phyloP scores from a whole-genome alignment of 2,329 filamentous ascomycete genomes.

The Uncinocarpus reesii region DNA sequence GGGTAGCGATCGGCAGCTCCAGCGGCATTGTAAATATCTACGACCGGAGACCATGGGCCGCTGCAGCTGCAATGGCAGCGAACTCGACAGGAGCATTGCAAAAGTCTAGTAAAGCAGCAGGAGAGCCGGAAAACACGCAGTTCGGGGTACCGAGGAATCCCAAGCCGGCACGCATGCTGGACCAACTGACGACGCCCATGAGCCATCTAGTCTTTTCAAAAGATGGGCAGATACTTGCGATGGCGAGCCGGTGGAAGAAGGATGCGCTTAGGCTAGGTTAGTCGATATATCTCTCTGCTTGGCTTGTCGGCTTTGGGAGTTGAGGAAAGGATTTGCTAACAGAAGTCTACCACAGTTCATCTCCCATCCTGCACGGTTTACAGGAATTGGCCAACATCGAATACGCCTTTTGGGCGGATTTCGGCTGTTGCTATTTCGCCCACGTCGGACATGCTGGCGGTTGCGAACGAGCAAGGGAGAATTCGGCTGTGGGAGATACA shows the following conservation, averaged over 20 bases:
- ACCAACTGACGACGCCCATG: slow-evolving; percentile 79
- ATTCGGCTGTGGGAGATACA: slow-evolving; percentile 85
- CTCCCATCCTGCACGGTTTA: slow-evolving; percentile 88
- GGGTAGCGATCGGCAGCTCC: slow-evolving; percentile 77
- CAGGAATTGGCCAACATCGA: slow-evolving; percentile 89
- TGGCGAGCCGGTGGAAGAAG: slow-evolving; percentile 77
- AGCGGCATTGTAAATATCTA: slow-evolving; percentile 91
- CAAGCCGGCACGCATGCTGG: slow-evolving; percentile 61
- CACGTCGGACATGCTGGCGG: slow-evolving; percentile 60
- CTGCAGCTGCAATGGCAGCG: slow-evolving; percentile 29
- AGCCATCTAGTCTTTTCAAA: slow-evolving; percentile 71
- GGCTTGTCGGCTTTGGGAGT: neutral
- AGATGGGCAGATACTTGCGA: slow-evolving; percentile 79
- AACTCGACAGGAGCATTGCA: slow-evolving; percentile 11
- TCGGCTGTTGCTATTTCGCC: slow-evolving; percentile 60
- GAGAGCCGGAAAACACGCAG: slow-evolving; percentile 24
- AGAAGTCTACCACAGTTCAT: slow-evolving; percentile 51
- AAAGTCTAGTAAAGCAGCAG: slow-evolving; percentile 23
- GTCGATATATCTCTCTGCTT: slow-evolving; percentile 8
- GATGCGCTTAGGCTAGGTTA: slow-evolving; percentile 65
- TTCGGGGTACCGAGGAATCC: slow-evolving; percentile 54
- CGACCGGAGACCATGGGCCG: slow-evolving; percentile 59
- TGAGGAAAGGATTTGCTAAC: slow-evolving; percentile 10
- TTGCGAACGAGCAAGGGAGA: slow-evolving; percentile 81
- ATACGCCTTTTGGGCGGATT: slow-evolving; percentile 77